phyloP scores from a whole-genome alignment of 2,329 filamentous ascomycete genomes.

The Fusarium chaquense region DNA sequence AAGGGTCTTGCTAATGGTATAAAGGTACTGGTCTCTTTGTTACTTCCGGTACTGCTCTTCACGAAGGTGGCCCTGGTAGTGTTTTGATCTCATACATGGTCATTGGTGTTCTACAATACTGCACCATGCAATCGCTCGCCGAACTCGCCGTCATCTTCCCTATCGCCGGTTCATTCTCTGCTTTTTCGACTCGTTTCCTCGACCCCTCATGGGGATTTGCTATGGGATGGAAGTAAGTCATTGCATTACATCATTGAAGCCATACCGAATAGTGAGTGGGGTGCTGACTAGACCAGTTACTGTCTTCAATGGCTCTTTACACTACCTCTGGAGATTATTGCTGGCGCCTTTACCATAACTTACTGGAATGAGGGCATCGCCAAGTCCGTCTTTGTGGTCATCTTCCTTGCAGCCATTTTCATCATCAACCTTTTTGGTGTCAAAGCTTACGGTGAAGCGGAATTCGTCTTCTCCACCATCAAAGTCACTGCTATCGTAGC shows the following conservation, averaged over 20 bases:
- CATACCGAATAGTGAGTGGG: background rate
- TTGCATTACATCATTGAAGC: background rate
- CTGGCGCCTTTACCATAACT: slow-evolving; percentile 83
- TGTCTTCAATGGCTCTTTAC: slow-evolving; percentile 89
- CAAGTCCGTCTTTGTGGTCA: slow-evolving; percentile 81
- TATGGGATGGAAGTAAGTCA: slow-evolving; percentile 89
- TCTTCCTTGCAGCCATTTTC: slow-evolving; percentile 83
- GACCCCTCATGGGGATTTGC: slow-evolving; percentile 95
- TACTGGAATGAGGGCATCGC: slow-evolving; percentile 78
- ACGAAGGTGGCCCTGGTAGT: slow-evolving; percentile 80
- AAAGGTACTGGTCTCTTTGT: slow-evolving; percentile 88
- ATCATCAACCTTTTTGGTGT: slow-evolving; percentile 89
- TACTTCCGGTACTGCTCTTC: slow-evolving; percentile 78
- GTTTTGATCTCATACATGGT: slow-evolving; percentile 80
- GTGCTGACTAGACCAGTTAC: slow-evolving; percentile 65
- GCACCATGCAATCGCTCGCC: slow-evolving; percentile 89
- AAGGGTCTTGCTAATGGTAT: background rate
- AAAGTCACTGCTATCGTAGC: slow-evolving; percentile 89
- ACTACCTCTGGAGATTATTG: slow-evolving; percentile 86
- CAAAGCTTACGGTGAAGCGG: slow-evolving; percentile 90
- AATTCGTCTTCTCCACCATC: slow-evolving; percentile 87
- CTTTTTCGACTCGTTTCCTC: slow-evolving; percentile 93
- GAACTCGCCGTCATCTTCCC: slow-evolving; percentile 93
- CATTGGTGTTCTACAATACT: slow-evolving; percentile 89
- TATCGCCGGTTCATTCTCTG: slow-evolving; percentile 90